These are phyloP conservation scores for Ophiostoma ips DNA, from an alignment of 2,329 filamentous ascomycete genomes.

Conservation along the genomic window DNA sequence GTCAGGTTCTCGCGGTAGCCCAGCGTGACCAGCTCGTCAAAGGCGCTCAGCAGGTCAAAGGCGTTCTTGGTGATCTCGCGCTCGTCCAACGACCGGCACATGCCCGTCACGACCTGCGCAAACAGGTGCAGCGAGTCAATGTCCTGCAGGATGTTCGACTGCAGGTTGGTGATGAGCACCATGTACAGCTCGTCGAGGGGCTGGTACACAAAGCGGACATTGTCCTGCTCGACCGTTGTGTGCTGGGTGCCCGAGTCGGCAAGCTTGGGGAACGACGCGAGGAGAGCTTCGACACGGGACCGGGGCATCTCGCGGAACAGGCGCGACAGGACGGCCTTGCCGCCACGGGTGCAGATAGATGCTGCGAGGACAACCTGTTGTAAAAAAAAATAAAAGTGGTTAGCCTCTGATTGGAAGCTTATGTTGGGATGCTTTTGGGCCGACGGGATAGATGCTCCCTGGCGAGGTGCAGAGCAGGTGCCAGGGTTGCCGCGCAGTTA, in stretches of 20 bases:
- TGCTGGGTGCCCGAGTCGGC: conserved; percentile 93
- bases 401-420: not conserved
- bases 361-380: conserved; percentile 88
- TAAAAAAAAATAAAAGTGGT: not conserved
- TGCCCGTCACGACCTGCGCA: conserved; percentile 90
- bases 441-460: not conserved
- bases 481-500: not conserved
- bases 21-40: conserved; percentile 90
- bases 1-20: conserved; percentile 95
- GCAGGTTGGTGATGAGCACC: conserved; percentile 97
- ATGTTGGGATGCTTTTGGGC: not conserved
- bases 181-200: conserved; percentile 98
- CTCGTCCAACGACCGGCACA: conserved; percentile 92
- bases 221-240: conserved; percentile 97
- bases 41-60: conserved; percentile 90
- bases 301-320: conserved; percentile 97
- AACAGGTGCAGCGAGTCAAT: conserved; percentile 98
- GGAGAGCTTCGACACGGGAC: conserved; percentile 88
- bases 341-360: conserved; percentile 95
- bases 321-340: conserved; percentile 94
- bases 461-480: not conserved
- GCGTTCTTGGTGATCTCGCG: conserved; percentile 89
- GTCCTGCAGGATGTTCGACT: conserved; percentile 98
- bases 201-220: conserved; percentile 98
- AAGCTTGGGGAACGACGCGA: conserved; percentile 95